These are phyloP conservation scores for Bidens hawaiensis DNA, from an alignment of 140 eudicot genomes.

Conservation along the genomic window DNA sequence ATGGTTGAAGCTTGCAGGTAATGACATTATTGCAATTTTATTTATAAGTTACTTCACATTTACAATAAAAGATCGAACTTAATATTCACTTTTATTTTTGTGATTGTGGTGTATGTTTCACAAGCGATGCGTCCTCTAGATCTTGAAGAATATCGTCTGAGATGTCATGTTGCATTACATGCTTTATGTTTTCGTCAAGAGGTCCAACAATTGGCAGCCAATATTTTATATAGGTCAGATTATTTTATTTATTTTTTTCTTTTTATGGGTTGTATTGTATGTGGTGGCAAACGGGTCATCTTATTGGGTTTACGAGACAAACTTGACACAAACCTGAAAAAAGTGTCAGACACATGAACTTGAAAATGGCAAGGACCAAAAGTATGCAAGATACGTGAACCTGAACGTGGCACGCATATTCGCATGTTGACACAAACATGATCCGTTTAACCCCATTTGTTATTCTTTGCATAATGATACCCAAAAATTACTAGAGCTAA, in stretches of 20 bases:
- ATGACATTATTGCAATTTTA: not conserved
- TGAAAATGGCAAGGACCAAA: too few relatives aligned
- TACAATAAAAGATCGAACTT: not conserved
- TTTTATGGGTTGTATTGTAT: not conserved
- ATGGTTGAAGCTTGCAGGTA: conserved; percentile 99
- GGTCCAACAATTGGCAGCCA: conserved; percentile 80
- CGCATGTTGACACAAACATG: too few relatives aligned
- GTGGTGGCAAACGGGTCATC: too few relatives aligned
- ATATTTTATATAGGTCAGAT: conserved; percentile 67
- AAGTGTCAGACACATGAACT: too few relatives aligned
- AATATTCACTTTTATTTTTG: conserved; percentile 8
- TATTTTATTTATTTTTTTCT: too few relatives aligned
- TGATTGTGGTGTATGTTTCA: conserved; percentile 12
- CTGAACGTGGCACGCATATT: too few relatives aligned
- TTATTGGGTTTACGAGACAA: too few relatives aligned
- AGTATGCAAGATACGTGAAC: too few relatives aligned
- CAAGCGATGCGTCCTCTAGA: conserved; percentile 81
- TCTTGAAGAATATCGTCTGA: conserved; percentile 85
- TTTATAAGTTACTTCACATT: not conserved
- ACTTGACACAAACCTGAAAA: too few relatives aligned
- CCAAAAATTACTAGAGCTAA: too few relatives aligned
- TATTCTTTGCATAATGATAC: too few relatives aligned
- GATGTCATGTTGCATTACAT: conserved; percentile 94
- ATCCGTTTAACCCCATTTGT: too few relatives aligned
- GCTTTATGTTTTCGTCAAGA: conserved; percentile 84